Evolutionary conservation across 2,329 filamentous ascomycete species (phyloP), one percentile per base, ranked within the genome.

Genomic region (Fusarium equiseti): DNA sequence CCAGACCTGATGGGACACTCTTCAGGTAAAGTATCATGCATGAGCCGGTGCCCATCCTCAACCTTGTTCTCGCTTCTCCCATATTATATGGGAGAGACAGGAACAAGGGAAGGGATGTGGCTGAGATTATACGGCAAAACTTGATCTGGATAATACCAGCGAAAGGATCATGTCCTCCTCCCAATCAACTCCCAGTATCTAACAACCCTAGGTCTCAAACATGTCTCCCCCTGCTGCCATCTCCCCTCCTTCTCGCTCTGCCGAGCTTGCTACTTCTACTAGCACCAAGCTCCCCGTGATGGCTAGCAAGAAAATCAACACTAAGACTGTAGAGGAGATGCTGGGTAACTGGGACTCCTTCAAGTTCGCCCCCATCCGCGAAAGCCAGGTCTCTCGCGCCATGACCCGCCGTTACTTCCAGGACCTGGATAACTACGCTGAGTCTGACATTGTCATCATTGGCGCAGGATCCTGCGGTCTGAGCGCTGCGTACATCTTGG

Each of bases 131-230:
- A 96, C 93, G 92, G 93, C 91, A 86, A 86, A 94, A 95, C 92
- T 95, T 95, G 93, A 95, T 95, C 92, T 93, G 92, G 93, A 95
- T 95, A 95, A 96, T 96, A 93, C 93, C 92, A 94, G 94, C 94
- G 94, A 94, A 96, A 97, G 94, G 92, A 97, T 96, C 94, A 97
- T 97, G 93, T 93, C 88, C 88, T 87, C 84, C 84, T 82, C 83
- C 76, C 79, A 79, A 75, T 77, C 71, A 73, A 76, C 58, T 16
- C 31, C 22, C 48, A 68, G 54, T 68, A n/a, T 59, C 78, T 81
- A 79, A 81, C 78, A 66, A 65, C 24, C 38, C 22, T 50, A 77
- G 75, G 68, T 56, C 57, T 51, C 24, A 42, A 75, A 63, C 63
- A 77, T 76, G 94, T 90, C 92, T 84, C 94, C 94, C 76, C 91